Evolutionary conservation across 441 rosid species (phyloP), one percentile per base, ranked within the genome.

Genomic region (Erysimum cheiri): DNA sequence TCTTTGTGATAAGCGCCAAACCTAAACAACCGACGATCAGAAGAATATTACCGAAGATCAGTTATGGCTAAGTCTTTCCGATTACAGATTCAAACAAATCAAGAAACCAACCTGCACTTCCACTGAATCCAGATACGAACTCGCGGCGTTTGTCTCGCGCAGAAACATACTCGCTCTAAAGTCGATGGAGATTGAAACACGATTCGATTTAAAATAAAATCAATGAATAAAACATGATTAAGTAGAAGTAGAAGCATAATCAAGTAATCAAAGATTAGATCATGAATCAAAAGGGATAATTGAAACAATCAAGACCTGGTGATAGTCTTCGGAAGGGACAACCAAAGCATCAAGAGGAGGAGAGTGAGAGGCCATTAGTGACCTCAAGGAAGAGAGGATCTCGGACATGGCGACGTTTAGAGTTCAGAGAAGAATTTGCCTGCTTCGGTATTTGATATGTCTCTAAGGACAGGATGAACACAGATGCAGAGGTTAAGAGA

Each of bases 111-210:
- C 98, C 97, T 46, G 96, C 92, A 74, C 96, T 95, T 54, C 96
- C 96, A 17, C 78, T 85, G 89, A 95, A 95, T 60, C 93, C 93
- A 60, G 97, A 95, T 35, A 92, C 91, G 76, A 92, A 95, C 74
- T 82, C 85, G 32, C 95, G 97, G 49, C 98, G 83, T 72, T 87
- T 89, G 73, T 92, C 99, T 54, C 96, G 69, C 1, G 81, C 85
- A 50, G 97, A 87, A 36, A 92, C 98, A 70, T 92, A 92, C 81
- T 95, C 97, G 55, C 99, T 95, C 99, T 95, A 70, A 64, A 28
- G 19, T 54, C 70, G 53, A 35, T 31, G 3, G 0, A 50, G 10
- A 64, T 5, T 1, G n/a, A 73, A 59, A 41, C 31, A 50, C 32
- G 64, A 22, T 12, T 54, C 28, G 55, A 57, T n/a, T 57, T 29